Evolutionary conservation across 805 yeast species (phyloP), one percentile per base, ranked within the genome.

Genomic region (Barnettozyma pratensis): DNA sequence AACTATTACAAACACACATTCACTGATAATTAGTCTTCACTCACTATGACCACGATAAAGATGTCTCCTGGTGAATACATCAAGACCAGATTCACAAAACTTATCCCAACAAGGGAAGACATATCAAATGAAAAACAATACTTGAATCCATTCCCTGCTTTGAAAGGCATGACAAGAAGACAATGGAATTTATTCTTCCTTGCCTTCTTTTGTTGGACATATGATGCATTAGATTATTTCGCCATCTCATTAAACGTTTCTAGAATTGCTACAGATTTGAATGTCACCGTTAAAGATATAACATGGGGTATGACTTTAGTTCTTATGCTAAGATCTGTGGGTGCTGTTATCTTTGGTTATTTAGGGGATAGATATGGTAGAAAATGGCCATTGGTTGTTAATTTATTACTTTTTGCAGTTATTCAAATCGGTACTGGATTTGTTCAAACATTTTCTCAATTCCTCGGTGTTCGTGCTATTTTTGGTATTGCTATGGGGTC

Each of bases 191-290:
- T 73, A 64, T 79, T 80, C 57, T 37, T 65, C 19, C 64, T 77
- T 40, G 86, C 83, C 0, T 78, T 79, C 54, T 57, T 66, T 46
- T 80, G 78, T 25, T 81, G 87, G 87, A 71, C 83, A 3, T 77
- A 81, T 77, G 87, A 80, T 65, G 81, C 86, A 4, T 73, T 80
- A 58, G 87, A 81, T 63, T 81, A 77, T 60, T 81, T 82, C 55
- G 69, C 78, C 9, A 79, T 79, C 11, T 76, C 83, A 7, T 63
- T 80, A 36, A 78, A 79, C 56, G 78, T 75, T 7, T 37, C 74
- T 0, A 63, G 57, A 11, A 67, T 81, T 49, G 83, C 86, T 12
- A 45, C 59, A 6, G 68, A 69, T 47, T 71, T 81, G 37, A 70
- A 67, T 35, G 68, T 62, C 25, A 50, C 71, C 14, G 78, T 76